Evolutionary conservation across 1,139 yeast species (phyloP).

Genomic region (Geotrichum klebahnii): DNA sequence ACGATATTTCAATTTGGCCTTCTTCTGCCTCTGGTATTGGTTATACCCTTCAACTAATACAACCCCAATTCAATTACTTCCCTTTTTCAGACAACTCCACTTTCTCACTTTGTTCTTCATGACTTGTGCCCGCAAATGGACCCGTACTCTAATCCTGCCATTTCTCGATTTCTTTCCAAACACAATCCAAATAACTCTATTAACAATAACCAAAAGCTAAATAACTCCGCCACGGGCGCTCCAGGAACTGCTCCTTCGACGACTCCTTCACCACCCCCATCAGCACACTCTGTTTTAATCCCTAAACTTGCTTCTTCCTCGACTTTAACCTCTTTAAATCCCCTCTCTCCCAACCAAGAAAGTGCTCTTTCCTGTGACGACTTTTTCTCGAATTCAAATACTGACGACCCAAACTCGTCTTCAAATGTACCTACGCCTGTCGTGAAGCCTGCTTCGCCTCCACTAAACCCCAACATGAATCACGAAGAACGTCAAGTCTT

Average conservation of each 20-base stretch:
- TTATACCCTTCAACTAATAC: too few relatives aligned
- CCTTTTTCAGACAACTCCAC: not conserved
- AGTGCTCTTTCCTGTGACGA: too few relatives aligned
- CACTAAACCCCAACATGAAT: slow-evolving; percentile 1
- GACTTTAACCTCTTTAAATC: too few relatives aligned
- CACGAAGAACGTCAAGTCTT: slow-evolving; percentile 11
- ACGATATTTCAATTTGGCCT: too few relatives aligned
- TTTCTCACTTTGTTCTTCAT: not conserved
- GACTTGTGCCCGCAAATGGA: slow-evolving; percentile 11
- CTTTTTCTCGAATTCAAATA: too few relatives aligned
- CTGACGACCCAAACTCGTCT: not conserved
- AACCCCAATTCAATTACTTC: too few relatives aligned
- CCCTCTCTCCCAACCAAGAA: too few relatives aligned
- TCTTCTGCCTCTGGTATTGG: too few relatives aligned
- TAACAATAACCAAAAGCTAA: too few relatives aligned
- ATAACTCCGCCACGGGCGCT: too few relatives aligned
- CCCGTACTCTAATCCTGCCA: slow-evolving; percentile 16
- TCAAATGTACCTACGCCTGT: not conserved
- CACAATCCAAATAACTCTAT: not conserved
- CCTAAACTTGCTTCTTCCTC: too few relatives aligned
- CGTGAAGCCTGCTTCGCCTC: not conserved
- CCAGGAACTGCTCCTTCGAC: slow-evolving; percentile 10
- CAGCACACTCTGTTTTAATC: not conserved
- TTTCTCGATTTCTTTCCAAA: slow-evolving; percentile 6
- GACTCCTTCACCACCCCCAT: slow-evolving; percentile 8